Conservation (phyloP, 1,284 basidiomycete genomes). For the Austropuccinia psidii region DNA sequence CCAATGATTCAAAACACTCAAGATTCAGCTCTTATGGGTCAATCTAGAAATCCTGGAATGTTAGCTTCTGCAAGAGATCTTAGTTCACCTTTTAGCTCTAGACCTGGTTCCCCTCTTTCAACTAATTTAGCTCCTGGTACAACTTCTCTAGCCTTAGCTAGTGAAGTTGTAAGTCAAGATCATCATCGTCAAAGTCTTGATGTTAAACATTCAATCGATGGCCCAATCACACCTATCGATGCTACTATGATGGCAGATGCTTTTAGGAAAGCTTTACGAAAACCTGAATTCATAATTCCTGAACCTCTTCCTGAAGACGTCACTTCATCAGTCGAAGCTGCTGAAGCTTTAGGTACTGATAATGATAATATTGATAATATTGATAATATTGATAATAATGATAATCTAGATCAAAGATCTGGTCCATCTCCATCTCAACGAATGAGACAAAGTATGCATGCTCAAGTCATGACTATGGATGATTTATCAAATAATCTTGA, state of each 20-base stretch:
- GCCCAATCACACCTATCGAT: slow-evolving; percentile 67
- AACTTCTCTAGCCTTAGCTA: neutral
- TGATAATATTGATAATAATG: no score
- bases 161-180: neutral
- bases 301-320: neutral
- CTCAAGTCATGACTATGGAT: neutral
- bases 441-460: slow-evolving; percentile 10
- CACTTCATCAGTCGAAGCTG: neutral
- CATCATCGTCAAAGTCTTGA: neutral
- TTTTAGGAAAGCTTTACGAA: slow-evolving; percentile 69
- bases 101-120: slow-evolving; percentile 24
- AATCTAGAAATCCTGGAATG: neutral
- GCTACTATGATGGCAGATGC: slow-evolving; percentile 80
- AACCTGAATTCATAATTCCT: slow-evolving; percentile 59
- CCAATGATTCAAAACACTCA: slow-evolving; percentile 27
- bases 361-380: no score
- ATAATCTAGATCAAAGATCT: no score
- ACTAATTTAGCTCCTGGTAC: neutral
- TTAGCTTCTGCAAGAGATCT: neutral
- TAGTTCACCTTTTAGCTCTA: slow-evolving; percentile 2
- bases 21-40: slow-evolving; percentile 12
- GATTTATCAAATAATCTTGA: neutral
- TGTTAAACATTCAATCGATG: slow-evolving; percentile 44
- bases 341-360: no score
- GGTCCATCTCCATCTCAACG: neutral